phyloP scores from a whole-genome alignment of 1,139 yeast genomes.

The Arxiozyma heterogenica region DNA sequence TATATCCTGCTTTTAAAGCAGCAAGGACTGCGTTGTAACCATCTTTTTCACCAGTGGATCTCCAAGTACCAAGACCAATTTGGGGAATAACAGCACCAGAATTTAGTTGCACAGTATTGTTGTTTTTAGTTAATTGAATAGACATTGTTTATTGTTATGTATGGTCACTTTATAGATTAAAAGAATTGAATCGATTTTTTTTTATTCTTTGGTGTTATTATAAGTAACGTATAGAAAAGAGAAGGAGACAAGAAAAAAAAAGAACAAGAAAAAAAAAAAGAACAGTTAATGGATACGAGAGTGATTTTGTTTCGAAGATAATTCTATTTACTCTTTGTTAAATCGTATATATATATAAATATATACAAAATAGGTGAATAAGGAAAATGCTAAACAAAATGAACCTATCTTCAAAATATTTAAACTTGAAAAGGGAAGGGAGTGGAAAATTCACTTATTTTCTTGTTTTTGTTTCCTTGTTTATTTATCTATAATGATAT shows the following conservation, averaged over 20 bases:
- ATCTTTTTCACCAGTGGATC: conserved; percentile 50
- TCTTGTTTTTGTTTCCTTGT: no score
- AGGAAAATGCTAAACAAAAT: background rate
- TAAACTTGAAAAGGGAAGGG: background rate
- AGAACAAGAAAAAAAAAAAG: no score
- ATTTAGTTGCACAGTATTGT: conserved; percentile 41
- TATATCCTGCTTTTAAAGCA: conserved; percentile 63
- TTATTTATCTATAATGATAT: no score
- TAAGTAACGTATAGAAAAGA: no score
- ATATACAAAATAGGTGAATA: background rate
- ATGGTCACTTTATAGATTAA: no score
- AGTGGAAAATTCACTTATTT: background rate
- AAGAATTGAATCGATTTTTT: no score
- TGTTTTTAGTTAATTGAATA: conserved; percentile 17
- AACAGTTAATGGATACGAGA: no score
- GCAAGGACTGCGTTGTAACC: conserved; percentile 49
- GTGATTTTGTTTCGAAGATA: no score
- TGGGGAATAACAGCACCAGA: conserved; percentile 59
- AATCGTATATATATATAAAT: background rate
- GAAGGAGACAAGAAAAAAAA: no score
- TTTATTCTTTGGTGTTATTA: no score
- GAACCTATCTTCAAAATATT: background rate
- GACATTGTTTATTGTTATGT: conserved; percentile 3
- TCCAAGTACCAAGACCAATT: conserved; percentile 77
- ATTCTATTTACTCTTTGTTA: no score